Base-by-base conservation (phyloP, 192 early-diverging fungal species). In the Radiomyces spectabilis region DNA sequence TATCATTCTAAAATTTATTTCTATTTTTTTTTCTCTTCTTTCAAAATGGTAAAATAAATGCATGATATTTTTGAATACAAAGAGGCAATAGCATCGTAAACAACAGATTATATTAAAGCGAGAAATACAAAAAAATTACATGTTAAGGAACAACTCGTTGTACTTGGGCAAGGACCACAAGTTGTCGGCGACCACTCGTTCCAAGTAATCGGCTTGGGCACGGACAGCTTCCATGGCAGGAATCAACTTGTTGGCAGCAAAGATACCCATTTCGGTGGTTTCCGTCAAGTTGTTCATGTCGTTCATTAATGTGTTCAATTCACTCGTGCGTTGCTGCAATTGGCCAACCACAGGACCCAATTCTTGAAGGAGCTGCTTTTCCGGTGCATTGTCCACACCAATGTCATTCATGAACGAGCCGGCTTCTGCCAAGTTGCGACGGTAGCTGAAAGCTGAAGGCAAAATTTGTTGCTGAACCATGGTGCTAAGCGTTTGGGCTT, bases 141-240 rank as follows among this genome's bases (percentile, higher is more conserved):
- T 67, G 43, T 78, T 84, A 56, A 89, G 80, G 56, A 93, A 74
- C 33, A 98, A 84, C 79, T 98, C 93, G 24, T 85, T 85, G 82
- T 98, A 98, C 77, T 92, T 94, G 74, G 95, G 95, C 76, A 89
- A 83, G 32, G 92, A 91, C 92, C 94, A 98, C 75, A 75, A 82
- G 82, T 91, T 93, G 80, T 96, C 93, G 24, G 85, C 83, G 31
- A 92, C 80, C 21, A 87, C 52, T 12, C 62, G 59, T 74, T 98
- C 94, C 21, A 98, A 74, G 25, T 57, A 58, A 57, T 95, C 93
- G 15, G 84, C 82, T 15, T 76, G 65, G 12, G 57, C 52, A 52
- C 95, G 82, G 44, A 84, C 80, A 34, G 68, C 64, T 55, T 89
- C 84, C 72, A 98, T 86, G 32, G 76, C 69, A 5, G 85, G 83